Evolutionary conservation across 2,329 filamentous ascomycete species (phyloP), one percentile per base, ranked within the genome.

Genomic region (Diplodia intermedia): DNA sequence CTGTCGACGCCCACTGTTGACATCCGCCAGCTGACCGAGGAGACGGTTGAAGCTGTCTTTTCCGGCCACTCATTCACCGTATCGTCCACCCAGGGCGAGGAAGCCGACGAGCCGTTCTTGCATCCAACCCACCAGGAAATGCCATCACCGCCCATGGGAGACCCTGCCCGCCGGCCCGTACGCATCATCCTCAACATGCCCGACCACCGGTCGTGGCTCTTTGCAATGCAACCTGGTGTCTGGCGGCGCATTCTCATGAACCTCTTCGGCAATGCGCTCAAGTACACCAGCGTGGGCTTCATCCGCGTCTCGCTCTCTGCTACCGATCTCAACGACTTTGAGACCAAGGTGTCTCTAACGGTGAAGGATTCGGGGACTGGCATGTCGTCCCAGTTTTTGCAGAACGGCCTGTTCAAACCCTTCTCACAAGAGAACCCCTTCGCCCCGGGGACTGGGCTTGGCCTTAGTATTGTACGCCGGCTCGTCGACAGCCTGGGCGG

Each of bases 211-310:
- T 29, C 20, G 4, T 89, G 88, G 86, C 75, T 78, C 0, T 88
- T 87, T 71, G 78, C 82, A 4, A 83, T 85, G 2, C 84, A 88
- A 57, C 82, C 85, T 0, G 87, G 87, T 0, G 83, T 82, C 2
- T 76, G 68, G 53, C 52, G 81, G 11, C 80, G 86, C 4, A 84
- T 89, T 57, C 81, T 89, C 57, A 88, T 89, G 86, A 89, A 89
- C 68, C 71, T 89, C 0, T 85, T 89, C 54, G 86, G 86, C 9
- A 89, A 89, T 71, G 83, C 88, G 0, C 79, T 89, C 72, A 90
- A 89, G 73, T 90, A 88, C 68, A 89, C 86, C 0, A 4, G 26
- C 14, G 4, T 12, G 1, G 63, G 63, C 15, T 56, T 66, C 20
- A 15, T 66, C 14, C 33, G n/a, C 11, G 31, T 55, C n/a, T 31